Evolutionary conservation across 805 yeast genomes (phyloP), one percentile per base, ranked within the genome.

Genomic region (Lipomyces yamanashiensis): DNA sequence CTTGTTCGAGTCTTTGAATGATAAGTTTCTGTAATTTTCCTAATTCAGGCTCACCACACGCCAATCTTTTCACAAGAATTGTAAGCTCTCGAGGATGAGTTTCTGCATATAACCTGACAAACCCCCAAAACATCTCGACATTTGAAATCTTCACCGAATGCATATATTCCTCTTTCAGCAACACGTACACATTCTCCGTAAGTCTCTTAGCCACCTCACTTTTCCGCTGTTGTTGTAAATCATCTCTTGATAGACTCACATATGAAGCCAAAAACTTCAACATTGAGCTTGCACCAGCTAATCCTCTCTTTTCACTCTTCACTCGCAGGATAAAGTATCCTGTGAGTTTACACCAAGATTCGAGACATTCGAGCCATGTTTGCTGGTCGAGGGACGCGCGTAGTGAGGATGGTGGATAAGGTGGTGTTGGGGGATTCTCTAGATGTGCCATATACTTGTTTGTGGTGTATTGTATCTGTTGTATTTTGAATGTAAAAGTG

Each of bases 41-140:
- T 7, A n/a, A 21, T 6, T 9, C 17, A 9, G 9, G 19, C 10
- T 43, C 21, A 8, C 21, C 58, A 21, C 58, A 51, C n/a, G 49
- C 61, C 33, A 56, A 48, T 23, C 44, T 50, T 36, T 58, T 54
- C n/a, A 64, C 21, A 39, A 64, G 21, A 13, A 17, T 23, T 19
- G 33, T 28, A 5, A 61, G 33, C 19, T 54, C 49, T 2, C 41
- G 36, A 23, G 55, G 58, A 36, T 67, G 64, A 3, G 49, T 40
- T n/a, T 52, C 40, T 1, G 58, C 58, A 50, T 66, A 67, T 8
- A 54, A 49, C 39, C 58, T 13, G 13, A 58, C 36, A 41, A 67
- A 67, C 4, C 70, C 64, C 70, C 70, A 67, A 17, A 67, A 36
- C 60, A 62, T 53, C 8, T 63, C 66, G 28, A 52, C 15, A 21